phyloP scores from a whole-genome alignment of 2,329 filamentous ascomycete species.

The Leptographium lundbergii region DNA sequence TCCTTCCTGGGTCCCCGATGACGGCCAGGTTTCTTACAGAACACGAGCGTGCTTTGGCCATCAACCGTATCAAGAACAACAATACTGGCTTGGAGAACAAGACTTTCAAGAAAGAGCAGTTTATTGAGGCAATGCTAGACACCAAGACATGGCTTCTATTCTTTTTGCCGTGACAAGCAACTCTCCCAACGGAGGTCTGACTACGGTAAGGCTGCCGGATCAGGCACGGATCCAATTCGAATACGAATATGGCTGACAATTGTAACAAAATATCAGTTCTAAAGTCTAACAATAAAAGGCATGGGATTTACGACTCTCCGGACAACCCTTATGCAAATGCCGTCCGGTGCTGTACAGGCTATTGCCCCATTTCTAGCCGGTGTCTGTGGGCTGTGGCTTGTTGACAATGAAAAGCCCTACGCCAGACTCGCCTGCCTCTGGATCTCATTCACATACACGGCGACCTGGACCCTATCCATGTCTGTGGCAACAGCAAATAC shows the following conservation, averaged over 20 bases:
- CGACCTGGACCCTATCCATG: constrained; percentile 25
- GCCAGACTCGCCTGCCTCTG: constrained; percentile 16
- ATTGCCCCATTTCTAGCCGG: constrained; percentile 9
- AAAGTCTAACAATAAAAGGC: no score
- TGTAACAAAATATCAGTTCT: no score
- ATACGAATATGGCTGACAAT: no score
- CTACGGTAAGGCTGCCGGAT: no score
- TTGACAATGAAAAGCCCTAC: no score
- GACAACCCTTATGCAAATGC: constrained; percentile 25
- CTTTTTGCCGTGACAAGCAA: no score
- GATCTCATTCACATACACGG: constrained; percentile 20
- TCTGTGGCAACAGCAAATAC: constrained; percentile 36
- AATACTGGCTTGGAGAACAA: constrained; percentile 48
- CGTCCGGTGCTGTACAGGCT: constrained; percentile 6
- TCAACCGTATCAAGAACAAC: constrained; percentile 40
- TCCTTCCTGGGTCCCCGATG: constrained; percentile 44
- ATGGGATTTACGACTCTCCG: constrained; percentile 27
- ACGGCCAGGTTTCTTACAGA: constrained; percentile 36
- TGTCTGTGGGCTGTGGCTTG: constrained; percentile 10
- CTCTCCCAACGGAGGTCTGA: no score
- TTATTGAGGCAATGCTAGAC: constrained; percentile 42
- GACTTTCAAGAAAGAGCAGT: constrained; percentile 38
- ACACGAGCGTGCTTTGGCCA: constrained; percentile 36
- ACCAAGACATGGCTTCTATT: constrained; percentile 48
- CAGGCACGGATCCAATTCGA: no score